Base-by-base conservation (phyloP, 2,329 filamentous ascomycete species). In the Phoma sp. region DNA sequence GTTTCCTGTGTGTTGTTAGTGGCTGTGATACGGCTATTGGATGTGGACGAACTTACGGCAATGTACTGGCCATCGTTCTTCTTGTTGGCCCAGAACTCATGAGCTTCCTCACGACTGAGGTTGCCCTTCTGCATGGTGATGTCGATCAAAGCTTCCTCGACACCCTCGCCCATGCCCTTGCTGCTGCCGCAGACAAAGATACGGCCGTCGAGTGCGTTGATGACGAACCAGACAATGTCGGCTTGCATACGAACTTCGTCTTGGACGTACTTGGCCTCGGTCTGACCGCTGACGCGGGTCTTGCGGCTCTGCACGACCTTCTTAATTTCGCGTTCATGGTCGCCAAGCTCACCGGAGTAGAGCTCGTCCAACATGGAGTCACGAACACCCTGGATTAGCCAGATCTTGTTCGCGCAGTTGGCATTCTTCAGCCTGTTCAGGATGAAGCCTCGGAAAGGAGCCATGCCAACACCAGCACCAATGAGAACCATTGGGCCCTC, bases 401-500 rank as follows among this genome's bases (percentile, higher is more conserved):
- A 97, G 67, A 97, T 93, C 79, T 97, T 97, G 82, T 97, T 97
- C 59, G 92, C 92, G 71, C 93, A 96, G 78, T 96, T 97, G 70
- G 93, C 93, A 58, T 92, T 95, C 82, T 93, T 93, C 52, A 97
- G 83, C 11, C 93, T 86, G 55, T 96, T 91, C 78, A 98, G 91
- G 37, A 99, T 96, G 74, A 99, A 99, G 53, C 95, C 95, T 42
- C 95, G 88, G 87, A 99, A 99, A 0, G 95, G 95, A 10, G 95
- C 95, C 75, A 99, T 93, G 60, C 95, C 95, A 18, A 99, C 95
- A 49, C 95, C 95, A 4, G 95, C 95, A 26, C 95, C 95, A 65
- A 99, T 96, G 40, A 99, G 84, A 30, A 99, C 87, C 95, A 99
- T 99, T 0, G 95, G 95, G 0, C 95, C 95, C 73, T 99, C 93